Evolutionary conservation across 495 filamentous ascomycete species (phyloP), one percentile per base, ranked within the genome.

Genomic region (Zalerion maritima): DNA sequence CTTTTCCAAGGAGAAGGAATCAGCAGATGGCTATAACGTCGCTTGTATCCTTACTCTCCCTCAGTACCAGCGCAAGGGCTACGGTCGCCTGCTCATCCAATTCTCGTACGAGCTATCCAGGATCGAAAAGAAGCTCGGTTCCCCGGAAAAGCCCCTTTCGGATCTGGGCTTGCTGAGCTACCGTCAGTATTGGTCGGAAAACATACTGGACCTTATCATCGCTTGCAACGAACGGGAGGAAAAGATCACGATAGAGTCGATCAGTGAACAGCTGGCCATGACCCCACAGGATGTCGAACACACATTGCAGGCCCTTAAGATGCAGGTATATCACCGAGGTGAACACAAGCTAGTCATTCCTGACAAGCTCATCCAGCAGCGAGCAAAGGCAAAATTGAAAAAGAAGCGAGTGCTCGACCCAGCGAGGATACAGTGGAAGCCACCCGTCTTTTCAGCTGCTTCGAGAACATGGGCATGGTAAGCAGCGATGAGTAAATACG

Each of bases 71-170:
- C 72, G 89, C 10, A 86, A 86, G 33, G 89, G 89, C 0, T 96
- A 83, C 43, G 91, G 89, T 23, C 75, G 81, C 36, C 64, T 96
- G 3, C 67, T 97, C 21, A 97, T 97, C 50, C 82, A 86, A 20
- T 96, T 97, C 66, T 93, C 83, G 11, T 97, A 97, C 60, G 87
- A 94, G 51, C 77, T 97, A 3, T 86, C 81, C 47, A 93, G 87
- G 51, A 79, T 89, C 25, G 91, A 97, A 55, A 75, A 73, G 37
- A 94, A 93, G 51, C 71, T 93, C 3, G 91, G 91, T 7, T 91
- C 81, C 4, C 89, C 89, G 1, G 89, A 97, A 49, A 97, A 97
- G 47, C 89, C 89, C 0, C 74, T 97, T 2, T 89, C 81, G 32
- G 89, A 97, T 63, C 50, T 97, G 21, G 89, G 89, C 28, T 55